Percentiles rank a stretch among this genome's conserved stretches.
phyloP scores from a whole-genome alignment of 2,329 filamentous ascomycete genomes.

The Didymella keratinophila region DNA sequence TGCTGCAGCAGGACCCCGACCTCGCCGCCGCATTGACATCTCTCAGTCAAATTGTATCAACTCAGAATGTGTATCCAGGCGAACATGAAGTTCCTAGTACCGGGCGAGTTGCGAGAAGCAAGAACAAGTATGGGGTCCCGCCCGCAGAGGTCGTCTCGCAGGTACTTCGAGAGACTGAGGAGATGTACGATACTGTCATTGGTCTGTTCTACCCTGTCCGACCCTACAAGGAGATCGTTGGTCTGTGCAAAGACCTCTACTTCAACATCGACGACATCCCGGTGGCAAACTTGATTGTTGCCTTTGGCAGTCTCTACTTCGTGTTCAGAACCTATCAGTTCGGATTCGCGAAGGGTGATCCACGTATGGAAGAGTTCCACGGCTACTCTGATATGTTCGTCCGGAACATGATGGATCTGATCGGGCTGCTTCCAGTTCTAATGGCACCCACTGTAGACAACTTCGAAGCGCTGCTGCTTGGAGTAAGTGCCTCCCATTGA shows the following conservation, averaged over 20 bases:
- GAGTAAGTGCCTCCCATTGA: conserved; percentile 12
- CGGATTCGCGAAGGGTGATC: conserved; percentile 26
- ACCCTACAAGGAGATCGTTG: conserved; percentile 13
- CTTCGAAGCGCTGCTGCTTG: conserved; percentile 48
- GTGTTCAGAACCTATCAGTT: conserved; percentile 47
- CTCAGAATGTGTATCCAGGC: conserved; percentile 12
- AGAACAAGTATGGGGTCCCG: conserved; percentile 7
- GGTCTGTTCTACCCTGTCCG: conserved; percentile 20
- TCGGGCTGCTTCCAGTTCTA: conserved; percentile 43
- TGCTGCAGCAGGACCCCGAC: conserved; percentile 17
- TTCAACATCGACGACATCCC: conserved; percentile 48
- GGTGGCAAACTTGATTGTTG: conserved; percentile 47
- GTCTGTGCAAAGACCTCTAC: conserved; percentile 37
- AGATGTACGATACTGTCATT: conserved; percentile 14
- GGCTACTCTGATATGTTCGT: conserved; percentile 34
- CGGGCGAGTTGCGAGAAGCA: neutral
- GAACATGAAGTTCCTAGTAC: conserved; percentile 7
- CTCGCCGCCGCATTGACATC: conserved; percentile 19
- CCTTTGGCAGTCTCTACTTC: conserved; percentile 50
- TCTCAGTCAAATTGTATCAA: conserved; percentile 22
- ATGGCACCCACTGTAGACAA: conserved; percentile 44
- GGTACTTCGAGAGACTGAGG: conserved; percentile 20
- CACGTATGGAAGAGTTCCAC: conserved; percentile 26
- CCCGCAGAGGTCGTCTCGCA: conserved; percentile 18
- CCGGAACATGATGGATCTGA: conserved; percentile 37